Conservation (phyloP, 75 land plant genomes). For the Cryptomeria japonica region DNA sequence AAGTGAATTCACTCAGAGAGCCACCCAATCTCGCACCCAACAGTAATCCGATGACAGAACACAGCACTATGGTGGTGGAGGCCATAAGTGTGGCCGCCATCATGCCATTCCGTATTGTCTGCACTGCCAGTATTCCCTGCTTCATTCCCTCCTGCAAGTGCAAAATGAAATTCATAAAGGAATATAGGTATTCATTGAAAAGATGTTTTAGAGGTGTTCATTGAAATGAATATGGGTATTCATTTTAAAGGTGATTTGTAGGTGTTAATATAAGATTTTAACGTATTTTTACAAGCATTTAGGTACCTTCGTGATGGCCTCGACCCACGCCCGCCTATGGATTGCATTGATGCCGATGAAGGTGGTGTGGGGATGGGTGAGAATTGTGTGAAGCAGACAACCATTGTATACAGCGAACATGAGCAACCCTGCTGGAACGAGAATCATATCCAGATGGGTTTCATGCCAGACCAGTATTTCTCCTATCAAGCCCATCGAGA, state of each 20-base stretch:
- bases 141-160: constrained; percentile 32
- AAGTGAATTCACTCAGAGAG: neutral
- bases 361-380: constrained; percentile 15
- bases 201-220: too few species aligned
- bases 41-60: constrained; percentile 23
- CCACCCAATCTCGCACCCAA: constrained; percentile 4
- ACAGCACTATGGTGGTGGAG: constrained; percentile 30
- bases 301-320: neutral
- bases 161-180: too few species aligned
- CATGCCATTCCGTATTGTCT: constrained; percentile 35
- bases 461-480: too few species aligned
- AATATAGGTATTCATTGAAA: too few species aligned
- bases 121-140: constrained; percentile 41
- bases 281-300: too few species aligned
- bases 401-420: constrained; percentile 9
- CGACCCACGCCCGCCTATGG: constrained; percentile 27
- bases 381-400: neutral
- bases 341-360: constrained; percentile 30
- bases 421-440: constrained; percentile 23
- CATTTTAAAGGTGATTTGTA: too few species aligned
- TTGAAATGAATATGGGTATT: too few species aligned
- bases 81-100: constrained; percentile 52
- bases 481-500: too few species aligned
- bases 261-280: too few species aligned
- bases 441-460: constrained; percentile 16